Percentiles rank a stretch among this genome's conserved stretches.
These are phyloP conservation scores for Amphirosellinia nigrospora DNA, from an alignment of 495 filamentous ascomycete genomes.

Conservation along the genomic window DNA sequence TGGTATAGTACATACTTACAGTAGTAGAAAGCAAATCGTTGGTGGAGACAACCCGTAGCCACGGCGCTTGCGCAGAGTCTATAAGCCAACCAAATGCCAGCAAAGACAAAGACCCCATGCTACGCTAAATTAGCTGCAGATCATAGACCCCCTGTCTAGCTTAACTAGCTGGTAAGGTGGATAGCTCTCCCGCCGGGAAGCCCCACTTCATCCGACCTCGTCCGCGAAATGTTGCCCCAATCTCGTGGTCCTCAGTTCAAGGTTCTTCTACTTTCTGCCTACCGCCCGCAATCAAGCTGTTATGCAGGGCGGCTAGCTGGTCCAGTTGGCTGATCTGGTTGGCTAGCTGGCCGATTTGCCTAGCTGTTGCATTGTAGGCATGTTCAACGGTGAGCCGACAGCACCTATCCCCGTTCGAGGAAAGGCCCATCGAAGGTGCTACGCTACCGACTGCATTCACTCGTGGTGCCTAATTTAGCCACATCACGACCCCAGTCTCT, in stretches of 20 bases:
- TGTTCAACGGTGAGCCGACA: neutral
- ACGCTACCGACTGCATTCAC: neutral
- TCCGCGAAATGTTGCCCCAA: neutral
- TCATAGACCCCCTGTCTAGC: conserved; percentile 17
- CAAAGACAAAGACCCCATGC: neutral
- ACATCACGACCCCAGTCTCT: neutral
- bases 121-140: conserved; percentile 24
- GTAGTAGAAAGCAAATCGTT: neutral
- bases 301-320: conserved; percentile 14
- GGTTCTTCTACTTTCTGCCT: too few relatives aligned
- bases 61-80: conserved; percentile 28
- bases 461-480: conserved; percentile 18
- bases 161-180: neutral
- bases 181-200: conserved; percentile 14
- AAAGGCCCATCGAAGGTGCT: neutral
- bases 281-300: neutral
- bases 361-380: neutral
- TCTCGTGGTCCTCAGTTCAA: conserved; percentile 12
- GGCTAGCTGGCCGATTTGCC: neutral
- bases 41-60: conserved; percentile 1
- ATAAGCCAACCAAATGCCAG: conserved; percentile 3
- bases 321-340: neutral
- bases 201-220: conserved; percentile 13
- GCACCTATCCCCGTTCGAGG: neutral
- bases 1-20: neutral